Evolutionary conservation across 495 filamentous ascomycete species (phyloP).

Genomic region (Apodospora peruviana): DNA sequence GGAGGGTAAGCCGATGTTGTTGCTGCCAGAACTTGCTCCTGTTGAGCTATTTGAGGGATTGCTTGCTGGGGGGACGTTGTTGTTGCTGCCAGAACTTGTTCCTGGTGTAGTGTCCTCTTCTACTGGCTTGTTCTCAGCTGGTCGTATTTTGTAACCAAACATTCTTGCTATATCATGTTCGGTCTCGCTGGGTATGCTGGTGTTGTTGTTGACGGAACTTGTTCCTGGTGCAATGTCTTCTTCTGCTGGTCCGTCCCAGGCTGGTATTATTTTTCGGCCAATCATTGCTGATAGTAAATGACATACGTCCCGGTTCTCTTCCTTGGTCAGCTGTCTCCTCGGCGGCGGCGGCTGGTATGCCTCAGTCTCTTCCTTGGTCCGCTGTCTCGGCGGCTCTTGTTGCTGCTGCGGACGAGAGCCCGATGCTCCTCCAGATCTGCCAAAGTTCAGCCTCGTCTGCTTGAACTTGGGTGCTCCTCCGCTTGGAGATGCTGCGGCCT

Average conservation of each 20-base stretch:
- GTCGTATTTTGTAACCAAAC: too few relatives aligned
- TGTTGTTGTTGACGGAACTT: not conserved
- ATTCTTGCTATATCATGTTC: too few relatives aligned
- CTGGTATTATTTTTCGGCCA: too few relatives aligned
- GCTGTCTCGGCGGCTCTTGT: not conserved
- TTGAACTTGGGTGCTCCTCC: slow-evolving; percentile 6
- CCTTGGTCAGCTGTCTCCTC: too few relatives aligned
- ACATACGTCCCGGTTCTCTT: not conserved
- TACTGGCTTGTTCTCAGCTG: not conserved
- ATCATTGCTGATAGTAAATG: not conserved
- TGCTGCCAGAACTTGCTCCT: too few relatives aligned
- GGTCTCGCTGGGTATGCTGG: not conserved
- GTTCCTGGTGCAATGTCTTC: not conserved
- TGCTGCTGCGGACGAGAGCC: not conserved
- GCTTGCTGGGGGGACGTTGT: not conserved
- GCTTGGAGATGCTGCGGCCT: not conserved
- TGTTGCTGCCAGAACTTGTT: not conserved
- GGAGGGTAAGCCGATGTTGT: not conserved
- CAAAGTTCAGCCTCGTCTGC: slow-evolving; percentile 17
- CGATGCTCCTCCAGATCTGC: too few relatives aligned
- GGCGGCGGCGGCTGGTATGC: too few relatives aligned
- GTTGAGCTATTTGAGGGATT: too few relatives aligned
- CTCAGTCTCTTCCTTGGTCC: not conserved
- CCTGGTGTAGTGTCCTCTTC: not conserved
- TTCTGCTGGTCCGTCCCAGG: not conserved